phyloP scores from a whole-genome alignment of 1,284 basidiomycete genomes.

The Cerrena zonata region DNA sequence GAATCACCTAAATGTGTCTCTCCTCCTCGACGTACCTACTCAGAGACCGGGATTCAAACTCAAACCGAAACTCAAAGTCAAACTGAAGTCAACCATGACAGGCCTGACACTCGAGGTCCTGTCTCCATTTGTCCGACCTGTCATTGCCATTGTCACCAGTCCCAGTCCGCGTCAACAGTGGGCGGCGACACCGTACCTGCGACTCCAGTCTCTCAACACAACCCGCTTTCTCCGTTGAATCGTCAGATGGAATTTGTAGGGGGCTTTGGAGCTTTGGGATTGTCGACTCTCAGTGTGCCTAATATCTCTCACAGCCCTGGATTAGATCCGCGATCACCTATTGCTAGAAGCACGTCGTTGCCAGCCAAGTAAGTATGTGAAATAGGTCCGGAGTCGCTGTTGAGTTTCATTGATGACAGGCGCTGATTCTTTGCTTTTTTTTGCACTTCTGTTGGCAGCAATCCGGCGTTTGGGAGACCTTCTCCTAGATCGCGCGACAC shows the following conservation, averaged over 20 bases:
- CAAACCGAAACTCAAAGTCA: conserved; percentile 11
- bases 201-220: conserved; percentile 1
- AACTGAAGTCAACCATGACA: background rate
- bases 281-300: conserved; percentile 7
- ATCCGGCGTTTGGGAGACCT: conserved; percentile 11
- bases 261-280: conserved; percentile 8
- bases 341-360: conserved; percentile 16
- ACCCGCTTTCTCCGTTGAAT: conserved; percentile 4
- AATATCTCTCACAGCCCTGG: conserved; percentile 13
- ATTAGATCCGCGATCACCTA: conserved; percentile 27
- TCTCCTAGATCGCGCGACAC: conserved; percentile 8
- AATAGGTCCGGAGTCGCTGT: background rate
- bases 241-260: background rate
- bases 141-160: background rate
- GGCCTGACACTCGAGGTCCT: background rate
- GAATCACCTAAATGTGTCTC: background rate
- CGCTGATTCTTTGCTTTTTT: conserved; percentile 1
- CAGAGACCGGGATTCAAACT: conserved; percentile 6
- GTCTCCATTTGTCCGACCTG: background rate
- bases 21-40: conserved; percentile 8
- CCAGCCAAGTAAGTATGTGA: conserved; percentile 16
- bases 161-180: background rate
- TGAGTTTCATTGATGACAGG: no score
- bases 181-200: conserved; percentile 4
- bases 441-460: conserved; percentile 1